Conservation (phyloP, 257 asterid species). For the Solanum gracilifrons region DNA sequence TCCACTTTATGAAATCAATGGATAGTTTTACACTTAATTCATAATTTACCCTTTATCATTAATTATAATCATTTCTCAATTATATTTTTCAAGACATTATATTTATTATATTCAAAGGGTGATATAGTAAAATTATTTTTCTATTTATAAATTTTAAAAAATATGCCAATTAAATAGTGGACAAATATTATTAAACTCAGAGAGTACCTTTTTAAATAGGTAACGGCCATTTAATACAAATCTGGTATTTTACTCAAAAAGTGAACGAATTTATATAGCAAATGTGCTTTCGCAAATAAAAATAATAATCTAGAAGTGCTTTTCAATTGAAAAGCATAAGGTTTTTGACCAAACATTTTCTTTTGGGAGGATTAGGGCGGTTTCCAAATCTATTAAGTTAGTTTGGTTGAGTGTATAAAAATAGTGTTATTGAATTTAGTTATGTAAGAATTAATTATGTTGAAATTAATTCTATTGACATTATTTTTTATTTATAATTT, state of each 20-base stretch:
- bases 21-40: too few relatives aligned
- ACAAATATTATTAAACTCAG: fast-evolving
- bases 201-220: background rate
- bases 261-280: background rate
- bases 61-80: too few relatives aligned
- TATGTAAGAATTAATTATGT: background rate
- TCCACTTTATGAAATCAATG: too few relatives aligned
- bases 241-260: background rate
- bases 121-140: too few relatives aligned
- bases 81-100: too few relatives aligned
- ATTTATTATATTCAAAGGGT: background rate
- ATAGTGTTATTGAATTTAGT: background rate
- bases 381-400: background rate
- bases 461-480: too few relatives aligned
- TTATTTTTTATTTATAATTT: background rate
- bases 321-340: background rate
- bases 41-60: background rate
- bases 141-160: too few relatives aligned
- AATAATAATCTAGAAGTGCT: background rate
- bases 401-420: background rate
- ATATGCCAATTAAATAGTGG: fast-evolving
- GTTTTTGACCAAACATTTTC: background rate
- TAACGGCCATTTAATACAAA: background rate
- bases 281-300: background rate
- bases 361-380: background rate